Evolutionary conservation across 805 yeast genomes (phyloP), one percentile per base, ranked within the genome.

Genomic region (Sugiyamaella qingdaonensis): DNA sequence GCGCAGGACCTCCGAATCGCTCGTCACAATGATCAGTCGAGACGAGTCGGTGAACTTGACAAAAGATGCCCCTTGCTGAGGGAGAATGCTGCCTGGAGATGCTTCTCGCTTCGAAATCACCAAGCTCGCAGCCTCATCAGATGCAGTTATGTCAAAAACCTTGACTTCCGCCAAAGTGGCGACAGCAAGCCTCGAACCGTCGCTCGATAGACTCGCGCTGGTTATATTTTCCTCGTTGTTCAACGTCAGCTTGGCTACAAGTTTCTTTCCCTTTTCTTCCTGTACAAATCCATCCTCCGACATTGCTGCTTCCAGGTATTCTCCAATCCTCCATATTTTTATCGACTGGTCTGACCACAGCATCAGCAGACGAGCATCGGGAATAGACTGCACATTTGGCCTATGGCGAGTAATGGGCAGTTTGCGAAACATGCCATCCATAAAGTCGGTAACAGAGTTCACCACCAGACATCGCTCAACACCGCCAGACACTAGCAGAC

Each of bases 331-430:
- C 98, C 98, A 94, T 10, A 94, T 75, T 64, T 89, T 89, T 41
- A 92, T 79, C 2, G 78, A 74, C 65, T 86, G 90, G 59, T 86
- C 95, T 61, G 83, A 85, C 94, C 95, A 92, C 78, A 85, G 77
- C 7, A 81, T 76, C 27, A 92, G 68, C 21, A 82, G 69, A 55
- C 84, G 77, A 37, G 77, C 73, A 4, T 66, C 63, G 45, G 73
- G 67, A 56, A 80, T 78, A 11, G 80, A 64, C 1, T 77, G 61
- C 3, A 85, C 75, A 59, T 79, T 81, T 10, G 84, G 76, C 59
- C 76, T 80, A 59, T 85, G 88, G 48, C 78, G 76, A 46, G 82
- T 74, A 14, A 73, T 63, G 24, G 91, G 81, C 33, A 94, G 68
- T 66, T 87, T 89, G 55, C 82, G 76, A 61, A 84, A 84, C 52